Evolutionary conservation across 306 rosid species (phyloP), one percentile per base, ranked within the genome.

Genomic region (Neltuma alba): DNA sequence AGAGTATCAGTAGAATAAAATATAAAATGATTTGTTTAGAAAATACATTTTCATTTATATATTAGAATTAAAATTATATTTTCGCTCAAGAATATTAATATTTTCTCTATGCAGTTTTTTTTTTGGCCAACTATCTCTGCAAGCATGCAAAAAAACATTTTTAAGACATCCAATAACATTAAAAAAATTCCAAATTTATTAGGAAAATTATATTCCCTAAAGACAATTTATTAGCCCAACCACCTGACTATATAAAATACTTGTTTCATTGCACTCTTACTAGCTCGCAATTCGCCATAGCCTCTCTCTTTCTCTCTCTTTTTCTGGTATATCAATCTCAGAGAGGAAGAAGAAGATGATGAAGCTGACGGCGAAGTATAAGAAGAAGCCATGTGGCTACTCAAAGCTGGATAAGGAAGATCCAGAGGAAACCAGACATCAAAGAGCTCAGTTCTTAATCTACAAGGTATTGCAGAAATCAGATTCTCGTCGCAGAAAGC

Each of bases 391-490:
- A 63, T 48, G 28, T 25, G 89, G 58, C 3, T 88, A 88, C 80
- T 60, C 83, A 0, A 88, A 81, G 86, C 42, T 90, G 37, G 86
- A 85, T 9, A 85, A 86, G 81, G 92, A 88, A 66, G 92, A 90
- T 52, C 84, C 85, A 15, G 89, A 88, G 37, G 94, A 88, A 80
- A 55, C 20, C 18, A 74, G 25, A 7, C 94, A 86, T 73, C 80
- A 81, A 45, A 69, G 81, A 67, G 92, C 92, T 7, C 91, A 86
- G 87, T 88, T 90, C 76, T 76, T 90, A 75, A 82, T 88, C 79
- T 76, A 88, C 82, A 88, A 83, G 36, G 85, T 44, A 28, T 38
- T 90, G 74, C 83, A 81, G 58, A 80, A 81, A 72, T 87, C 80
- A 6, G 89, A 90, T 25, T 55, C 27, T 52, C 9, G 28, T 38